Evolutionary conservation across 1,284 basidiomycete species (phyloP).

Genomic region (Ceratorhiza oryzae-sativae): DNA sequence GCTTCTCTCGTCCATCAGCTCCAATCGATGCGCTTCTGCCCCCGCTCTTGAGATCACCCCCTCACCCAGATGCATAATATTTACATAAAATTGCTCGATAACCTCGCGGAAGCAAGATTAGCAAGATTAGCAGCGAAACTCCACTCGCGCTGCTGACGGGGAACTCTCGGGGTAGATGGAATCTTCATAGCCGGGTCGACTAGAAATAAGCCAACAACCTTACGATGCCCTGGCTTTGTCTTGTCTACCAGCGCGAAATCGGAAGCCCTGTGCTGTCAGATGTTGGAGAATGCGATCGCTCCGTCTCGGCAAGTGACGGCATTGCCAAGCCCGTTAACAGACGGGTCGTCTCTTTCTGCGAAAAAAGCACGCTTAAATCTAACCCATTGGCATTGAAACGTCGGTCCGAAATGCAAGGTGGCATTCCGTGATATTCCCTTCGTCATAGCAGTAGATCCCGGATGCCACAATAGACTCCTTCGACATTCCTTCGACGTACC

Average conservation of each 20-base stretch:
- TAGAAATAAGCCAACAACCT: constrained; percentile 60
- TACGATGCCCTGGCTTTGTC: constrained; percentile 56
- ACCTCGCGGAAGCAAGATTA: constrained; percentile 44
- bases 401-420: constrained; percentile 59
- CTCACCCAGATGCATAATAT: too few relatives aligned
- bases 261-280: constrained; percentile 56
- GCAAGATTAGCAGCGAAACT: constrained; percentile 42
- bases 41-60: constrained; percentile 46
- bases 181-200: constrained; percentile 57
- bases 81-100: too few relatives aligned
- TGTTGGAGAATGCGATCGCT: constrained; percentile 57
- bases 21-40: constrained; percentile 47
- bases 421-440: constrained; percentile 41
- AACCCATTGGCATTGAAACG: constrained; percentile 44
- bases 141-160: constrained; percentile 56
- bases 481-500: constrained; percentile 59
- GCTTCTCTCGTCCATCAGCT: constrained; percentile 51
- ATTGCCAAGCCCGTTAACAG: constrained; percentile 51
- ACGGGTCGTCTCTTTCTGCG: background rate
- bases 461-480: constrained; percentile 64
- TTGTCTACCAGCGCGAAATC: constrained; percentile 55
- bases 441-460: constrained; percentile 55
- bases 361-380: background rate
- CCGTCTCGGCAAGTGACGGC: constrained; percentile 53
- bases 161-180: constrained; percentile 55